These are phyloP conservation scores for Leishmania arabica DNA, from an alignment of 208 protist species.

Conservation along the genomic window DNA sequence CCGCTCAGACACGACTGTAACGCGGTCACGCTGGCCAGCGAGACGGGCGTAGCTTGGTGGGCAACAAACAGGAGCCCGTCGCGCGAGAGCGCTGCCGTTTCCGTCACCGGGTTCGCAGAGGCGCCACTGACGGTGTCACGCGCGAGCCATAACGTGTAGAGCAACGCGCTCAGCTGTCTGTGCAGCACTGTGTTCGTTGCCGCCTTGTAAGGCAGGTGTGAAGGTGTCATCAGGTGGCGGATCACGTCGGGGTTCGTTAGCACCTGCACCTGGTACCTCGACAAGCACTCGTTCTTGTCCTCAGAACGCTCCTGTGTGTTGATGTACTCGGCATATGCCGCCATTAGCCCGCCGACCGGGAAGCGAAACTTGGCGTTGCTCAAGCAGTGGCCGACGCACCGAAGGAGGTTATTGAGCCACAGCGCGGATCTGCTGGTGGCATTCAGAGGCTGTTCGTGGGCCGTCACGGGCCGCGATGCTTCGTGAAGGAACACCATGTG, in stretches of 20 bases:
- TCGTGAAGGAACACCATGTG: constrained; percentile 44
- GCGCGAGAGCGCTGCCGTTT: constrained; percentile 14
- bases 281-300: constrained; percentile 17
- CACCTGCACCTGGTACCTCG: constrained; percentile 57
- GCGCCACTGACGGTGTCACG: constrained; percentile 5
- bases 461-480: constrained; percentile 16
- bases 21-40: constrained; percentile 13
- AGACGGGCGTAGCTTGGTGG: constrained; percentile 16
- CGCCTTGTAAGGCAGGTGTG: constrained; percentile 36
- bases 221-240: constrained; percentile 35
- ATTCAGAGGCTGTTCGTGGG: neutral
- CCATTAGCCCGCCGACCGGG: constrained; percentile 52
- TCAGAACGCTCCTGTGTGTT: constrained; percentile 20
- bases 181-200: constrained; percentile 58
- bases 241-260: constrained; percentile 63
- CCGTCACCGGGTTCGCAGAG: constrained; percentile 3
- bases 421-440: neutral
- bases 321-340: constrained; percentile 59
- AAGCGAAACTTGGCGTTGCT: constrained; percentile 54
- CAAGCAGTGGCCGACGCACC: constrained; percentile 39
- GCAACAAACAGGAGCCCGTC: constrained; percentile 32
- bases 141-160: constrained; percentile 43
- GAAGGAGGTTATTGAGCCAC: constrained; percentile 22
- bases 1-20: constrained; percentile 18
- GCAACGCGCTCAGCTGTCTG: constrained; percentile 38